Evolutionary conservation across 345 rosid species (phyloP).

Genomic region (Linum usitatissimum): DNA sequence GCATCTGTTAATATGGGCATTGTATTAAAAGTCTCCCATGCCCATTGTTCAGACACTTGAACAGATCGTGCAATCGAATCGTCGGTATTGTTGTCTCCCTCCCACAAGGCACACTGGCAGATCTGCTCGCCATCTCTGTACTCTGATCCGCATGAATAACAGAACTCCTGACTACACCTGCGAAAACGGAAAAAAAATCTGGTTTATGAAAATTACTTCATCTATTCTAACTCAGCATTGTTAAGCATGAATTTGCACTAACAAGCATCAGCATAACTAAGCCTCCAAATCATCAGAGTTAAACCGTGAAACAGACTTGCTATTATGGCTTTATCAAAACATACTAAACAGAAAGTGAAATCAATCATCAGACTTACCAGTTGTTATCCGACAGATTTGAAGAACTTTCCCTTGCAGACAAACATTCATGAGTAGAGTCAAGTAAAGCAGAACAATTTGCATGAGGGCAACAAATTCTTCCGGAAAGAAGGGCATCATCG

Average conservation of each 20-base stretch:
- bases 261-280: no score
- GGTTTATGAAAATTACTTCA: no score
- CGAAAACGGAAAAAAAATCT: no score
- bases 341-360: no score
- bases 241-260: no score
- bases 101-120: conserved; percentile 26
- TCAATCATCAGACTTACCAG: conserved; percentile 11
- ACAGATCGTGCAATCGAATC: conserved; percentile 41
- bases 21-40: conserved; percentile 84
- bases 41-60: conserved; percentile 93
- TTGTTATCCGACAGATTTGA: conserved; percentile 62
- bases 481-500: conserved; percentile 35
- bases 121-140: no score
- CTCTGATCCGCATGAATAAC: no score
- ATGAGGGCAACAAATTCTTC: conserved; percentile 78
- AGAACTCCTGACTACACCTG: no score
- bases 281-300: no score
- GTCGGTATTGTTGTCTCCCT: conserved; percentile 47
- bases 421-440: conserved; percentile 52
- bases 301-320: no score
- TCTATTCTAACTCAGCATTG: no score
- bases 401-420: conserved; percentile 62
- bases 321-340: no score
- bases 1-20: conserved; percentile 80
- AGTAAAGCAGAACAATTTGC: conserved; percentile 70